Evolutionary conservation across 2,329 filamentous ascomycete genomes (phyloP).

Genomic region (Colletotrichum viniferum): DNA sequence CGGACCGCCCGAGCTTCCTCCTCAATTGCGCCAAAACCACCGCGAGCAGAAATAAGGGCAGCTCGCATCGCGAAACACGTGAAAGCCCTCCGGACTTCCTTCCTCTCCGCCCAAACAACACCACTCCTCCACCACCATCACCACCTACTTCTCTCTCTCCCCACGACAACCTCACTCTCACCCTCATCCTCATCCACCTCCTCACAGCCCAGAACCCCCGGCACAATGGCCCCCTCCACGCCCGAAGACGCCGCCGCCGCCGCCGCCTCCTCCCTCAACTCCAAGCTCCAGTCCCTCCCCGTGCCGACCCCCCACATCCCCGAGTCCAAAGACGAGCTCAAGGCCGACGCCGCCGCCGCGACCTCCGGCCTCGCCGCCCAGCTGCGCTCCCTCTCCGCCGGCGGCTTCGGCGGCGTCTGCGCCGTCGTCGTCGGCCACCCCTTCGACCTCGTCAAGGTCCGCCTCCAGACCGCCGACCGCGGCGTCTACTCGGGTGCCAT

Average conservation of each 20-base stretch:
- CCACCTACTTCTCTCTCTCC: neutral
- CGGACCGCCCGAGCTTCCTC: slow-evolving; percentile 10
- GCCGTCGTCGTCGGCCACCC: slow-evolving; percentile 95
- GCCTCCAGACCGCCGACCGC: slow-evolving; percentile 92
- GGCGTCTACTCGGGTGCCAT: slow-evolving; percentile 90
- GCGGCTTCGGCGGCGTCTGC: slow-evolving; percentile 91
- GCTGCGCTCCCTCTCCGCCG: slow-evolving; percentile 83
- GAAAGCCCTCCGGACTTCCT: neutral
- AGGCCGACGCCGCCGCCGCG: slow-evolving; percentile 44
- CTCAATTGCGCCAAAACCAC: neutral
- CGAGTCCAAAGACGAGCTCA: slow-evolving; percentile 48
- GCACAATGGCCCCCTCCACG: slow-evolving; percentile 26
- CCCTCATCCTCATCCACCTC: too few species aligned
- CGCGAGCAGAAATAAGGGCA: neutral
- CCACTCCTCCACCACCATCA: neutral
- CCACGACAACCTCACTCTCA: neutral
- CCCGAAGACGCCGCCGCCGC: slow-evolving; percentile 20
- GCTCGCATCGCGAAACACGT: neutral
- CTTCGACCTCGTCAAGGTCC: slow-evolving; percentile 97
- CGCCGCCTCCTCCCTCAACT: slow-evolving; percentile 21
- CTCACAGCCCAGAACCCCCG: neutral
- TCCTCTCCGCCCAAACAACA: neutral
- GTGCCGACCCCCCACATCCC: slow-evolving; percentile 46
- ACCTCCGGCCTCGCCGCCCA: slow-evolving; percentile 48
- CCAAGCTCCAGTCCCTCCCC: slow-evolving; percentile 26